Evolutionary conservation across 371 early-diverging fungal genomes (phyloP).

Genomic region (Basidiobolus meristosporus): DNA sequence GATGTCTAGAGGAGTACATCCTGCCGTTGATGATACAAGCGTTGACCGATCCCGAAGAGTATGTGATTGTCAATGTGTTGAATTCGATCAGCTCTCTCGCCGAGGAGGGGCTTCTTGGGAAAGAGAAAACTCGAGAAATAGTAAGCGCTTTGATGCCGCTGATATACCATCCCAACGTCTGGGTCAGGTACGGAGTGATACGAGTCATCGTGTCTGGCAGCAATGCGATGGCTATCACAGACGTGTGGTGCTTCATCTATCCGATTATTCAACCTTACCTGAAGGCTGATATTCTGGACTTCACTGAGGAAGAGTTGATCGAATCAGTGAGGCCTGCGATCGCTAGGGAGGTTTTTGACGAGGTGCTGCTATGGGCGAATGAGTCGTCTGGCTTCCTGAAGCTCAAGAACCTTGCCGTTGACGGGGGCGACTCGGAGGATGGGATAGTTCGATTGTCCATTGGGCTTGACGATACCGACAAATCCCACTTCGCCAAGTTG

Average conservation of each 20-base stretch:
- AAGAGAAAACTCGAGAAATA: slow-evolving; percentile 54
- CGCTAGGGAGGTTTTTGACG: too few species aligned
- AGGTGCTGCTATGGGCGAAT: too few species aligned
- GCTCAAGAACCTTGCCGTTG: too few species aligned
- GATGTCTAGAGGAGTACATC: slow-evolving; percentile 76
- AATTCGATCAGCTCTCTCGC: slow-evolving; percentile 59
- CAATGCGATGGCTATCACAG: slow-evolving; percentile 43
- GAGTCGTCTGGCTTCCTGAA: too few species aligned
- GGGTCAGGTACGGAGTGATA: slow-evolving; percentile 60
- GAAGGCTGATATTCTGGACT: slow-evolving; percentile 33
- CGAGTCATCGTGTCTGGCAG: slow-evolving; percentile 48
- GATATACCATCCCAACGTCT: slow-evolving; percentile 63
- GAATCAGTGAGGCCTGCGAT: slow-evolving; percentile 51
- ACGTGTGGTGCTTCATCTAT: slow-evolving; percentile 61
- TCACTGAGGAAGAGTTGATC: slow-evolving; percentile 33
- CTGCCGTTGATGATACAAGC: slow-evolving; percentile 84
- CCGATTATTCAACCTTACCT: slow-evolving; percentile 55
- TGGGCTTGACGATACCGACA: too few species aligned
- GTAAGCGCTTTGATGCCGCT: slow-evolving; percentile 45
- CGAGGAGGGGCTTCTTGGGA: slow-evolving; percentile 68
- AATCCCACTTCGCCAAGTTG: too few species aligned
- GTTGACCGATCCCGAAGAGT: slow-evolving; percentile 75
- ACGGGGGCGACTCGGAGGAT: too few species aligned
- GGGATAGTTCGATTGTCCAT: too few species aligned
- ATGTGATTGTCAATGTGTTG: slow-evolving; percentile 76